Conservation (phyloP, 192 early-diverging fungal species). For the Dissophora globulifera region DNA sequence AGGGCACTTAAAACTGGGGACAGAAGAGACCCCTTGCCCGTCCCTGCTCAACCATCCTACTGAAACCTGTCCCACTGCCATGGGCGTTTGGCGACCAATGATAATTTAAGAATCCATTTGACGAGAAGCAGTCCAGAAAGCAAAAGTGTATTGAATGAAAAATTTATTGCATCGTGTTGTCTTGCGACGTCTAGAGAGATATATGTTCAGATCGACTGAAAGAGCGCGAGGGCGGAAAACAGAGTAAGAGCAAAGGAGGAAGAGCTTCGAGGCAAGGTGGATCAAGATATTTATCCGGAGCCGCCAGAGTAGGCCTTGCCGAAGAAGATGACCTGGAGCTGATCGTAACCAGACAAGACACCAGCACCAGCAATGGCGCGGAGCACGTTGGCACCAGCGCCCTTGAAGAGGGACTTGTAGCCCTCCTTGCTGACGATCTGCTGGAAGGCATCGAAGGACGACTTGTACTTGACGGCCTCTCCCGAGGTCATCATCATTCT, state of each 20-base stretch:
- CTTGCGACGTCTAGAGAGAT: slow-evolving; percentile 17
- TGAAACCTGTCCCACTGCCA: too few relatives aligned
- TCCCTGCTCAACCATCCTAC: too few relatives aligned
- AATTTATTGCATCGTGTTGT: slow-evolving; percentile 8
- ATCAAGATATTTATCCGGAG: slow-evolving; percentile 46
- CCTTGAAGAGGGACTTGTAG: slow-evolving; percentile 96
- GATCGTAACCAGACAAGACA: slow-evolving; percentile 87
- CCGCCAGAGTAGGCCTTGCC: slow-evolving; percentile 58
- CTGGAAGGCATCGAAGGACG: slow-evolving; percentile 85
- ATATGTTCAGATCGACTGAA: slow-evolving; percentile 15
- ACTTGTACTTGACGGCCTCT: slow-evolving; percentile 89
- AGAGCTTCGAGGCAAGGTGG: too few relatives aligned
- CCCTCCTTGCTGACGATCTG: slow-evolving; percentile 95
- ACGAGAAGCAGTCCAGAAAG: too few relatives aligned
- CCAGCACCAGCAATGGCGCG: slow-evolving; percentile 97
- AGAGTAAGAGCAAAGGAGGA: background rate
- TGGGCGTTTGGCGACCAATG: too few relatives aligned
- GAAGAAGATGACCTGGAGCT: slow-evolving; percentile 72
- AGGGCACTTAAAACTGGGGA: too few relatives aligned
- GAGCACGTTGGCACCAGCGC: slow-evolving; percentile 99
- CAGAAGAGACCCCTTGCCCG: too few relatives aligned
- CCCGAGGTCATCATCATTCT: slow-evolving; percentile 97
- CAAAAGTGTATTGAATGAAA: background rate
- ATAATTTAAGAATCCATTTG: too few relatives aligned
- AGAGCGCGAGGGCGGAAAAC: background rate